Conservation (phyloP, 306 rosid genomes). For the Mimosa bimucronata region DNA sequence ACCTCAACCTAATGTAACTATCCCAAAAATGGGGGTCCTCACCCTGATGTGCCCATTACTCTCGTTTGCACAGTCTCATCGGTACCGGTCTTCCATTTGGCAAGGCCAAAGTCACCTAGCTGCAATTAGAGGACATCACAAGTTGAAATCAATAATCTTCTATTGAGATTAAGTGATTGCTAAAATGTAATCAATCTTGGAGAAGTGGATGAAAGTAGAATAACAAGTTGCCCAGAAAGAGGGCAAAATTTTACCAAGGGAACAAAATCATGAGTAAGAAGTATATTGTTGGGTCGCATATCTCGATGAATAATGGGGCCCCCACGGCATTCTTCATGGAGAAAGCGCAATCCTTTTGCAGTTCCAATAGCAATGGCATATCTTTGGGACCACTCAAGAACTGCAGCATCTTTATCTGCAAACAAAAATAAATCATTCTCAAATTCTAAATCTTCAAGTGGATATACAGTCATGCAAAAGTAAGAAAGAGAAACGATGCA, state of each 20-base stretch:
- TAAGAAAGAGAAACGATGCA: not conserved
- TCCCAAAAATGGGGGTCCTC: not conserved
- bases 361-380: conserved; percentile 82
- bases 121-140: conserved; percentile 20
- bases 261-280: conserved; percentile 83
- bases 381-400: conserved; percentile 83
- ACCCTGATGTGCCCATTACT: conserved; percentile 73
- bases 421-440: not conserved
- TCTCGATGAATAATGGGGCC: conserved; percentile 89
- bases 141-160: not conserved
- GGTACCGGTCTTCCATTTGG: conserved; percentile 58
- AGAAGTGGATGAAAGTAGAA: not conserved
- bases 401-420: conserved; percentile 52
- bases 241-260: conserved; percentile 66
- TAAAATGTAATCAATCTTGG: not conserved
- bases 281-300: conserved; percentile 83
- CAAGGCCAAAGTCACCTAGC: conserved; percentile 78
- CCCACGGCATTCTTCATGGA: conserved; percentile 91
- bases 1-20: not conserved
- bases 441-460: not conserved
- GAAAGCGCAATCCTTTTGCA: conserved; percentile 88
- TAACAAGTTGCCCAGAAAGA: too few species aligned
- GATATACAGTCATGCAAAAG: not conserved
- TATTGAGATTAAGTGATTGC: not conserved
- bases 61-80: conserved; percentile 48